These are phyloP conservation scores for Aspergillus ibericus DNA, from an alignment of 2,329 filamentous ascomycete genomes.

Conservation along the genomic window DNA sequence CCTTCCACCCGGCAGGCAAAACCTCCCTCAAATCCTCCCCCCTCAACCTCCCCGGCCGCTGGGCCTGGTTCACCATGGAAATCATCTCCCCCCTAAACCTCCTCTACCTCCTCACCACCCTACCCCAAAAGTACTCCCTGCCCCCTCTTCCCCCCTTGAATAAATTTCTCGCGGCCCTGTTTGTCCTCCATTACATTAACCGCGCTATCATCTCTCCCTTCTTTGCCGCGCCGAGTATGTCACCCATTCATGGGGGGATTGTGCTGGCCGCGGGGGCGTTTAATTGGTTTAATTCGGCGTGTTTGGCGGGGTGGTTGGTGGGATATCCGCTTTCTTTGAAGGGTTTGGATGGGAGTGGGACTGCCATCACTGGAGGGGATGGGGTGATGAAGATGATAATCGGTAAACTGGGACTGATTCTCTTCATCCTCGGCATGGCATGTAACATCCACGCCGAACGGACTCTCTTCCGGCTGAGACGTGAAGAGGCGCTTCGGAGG, in stretches of 20 bases:
- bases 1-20: constrained; percentile 90
- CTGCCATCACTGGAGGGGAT: neutral
- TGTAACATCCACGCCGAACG: constrained; percentile 90
- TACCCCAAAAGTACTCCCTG: constrained; percentile 53
- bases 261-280: constrained; percentile 66
- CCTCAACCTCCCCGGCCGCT: constrained; percentile 84
- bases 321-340: constrained; percentile 69
- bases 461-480: constrained; percentile 80
- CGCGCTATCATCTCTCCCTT: constrained; percentile 81
- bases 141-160: constrained; percentile 35
- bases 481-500: constrained; percentile 55
- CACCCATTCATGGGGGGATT: constrained; percentile 74
- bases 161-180: constrained; percentile 39
- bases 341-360: neutral
- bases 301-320: constrained; percentile 75
- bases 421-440: constrained; percentile 75
- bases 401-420: constrained; percentile 60
- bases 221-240: constrained; percentile 83
- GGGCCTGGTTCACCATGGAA: constrained; percentile 90
- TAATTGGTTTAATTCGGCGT: constrained; percentile 77
- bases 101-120: constrained; percentile 72
- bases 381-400: neutral
- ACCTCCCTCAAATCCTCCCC: constrained; percentile 67
- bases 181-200: constrained; percentile 86
- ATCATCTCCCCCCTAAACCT: constrained; percentile 72